Conservation (phyloP, 1,284 basidiomycete genomes). For the Fomitiporia mediterranea region DNA sequence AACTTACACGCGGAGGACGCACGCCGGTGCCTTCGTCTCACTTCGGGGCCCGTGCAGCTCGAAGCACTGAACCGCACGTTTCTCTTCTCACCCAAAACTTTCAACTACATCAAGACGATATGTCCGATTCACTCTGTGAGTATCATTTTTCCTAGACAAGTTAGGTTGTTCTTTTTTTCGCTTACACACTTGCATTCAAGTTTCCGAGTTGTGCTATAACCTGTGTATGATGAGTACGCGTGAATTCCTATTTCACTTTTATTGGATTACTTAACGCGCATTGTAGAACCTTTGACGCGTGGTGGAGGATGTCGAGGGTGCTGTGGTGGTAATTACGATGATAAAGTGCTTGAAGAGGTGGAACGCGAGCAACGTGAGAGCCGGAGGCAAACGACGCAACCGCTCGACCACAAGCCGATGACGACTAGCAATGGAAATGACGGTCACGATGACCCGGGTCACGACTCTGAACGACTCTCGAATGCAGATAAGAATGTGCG, state of each 20-base stretch:
- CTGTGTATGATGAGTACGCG: conserved; percentile 15
- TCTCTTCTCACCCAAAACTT: background rate
- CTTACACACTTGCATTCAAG: background rate
- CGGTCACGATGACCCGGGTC: background rate
- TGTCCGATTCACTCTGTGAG: conserved; percentile 4
- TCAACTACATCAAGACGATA: background rate
- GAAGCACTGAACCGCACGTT: background rate
- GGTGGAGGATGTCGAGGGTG: conserved; percentile 5
- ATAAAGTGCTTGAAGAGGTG: conserved; percentile 15
- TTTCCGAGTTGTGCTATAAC: conserved; percentile 6
- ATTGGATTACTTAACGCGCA: background rate
- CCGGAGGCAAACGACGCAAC: background rate
- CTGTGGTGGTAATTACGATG: conserved; percentile 1
- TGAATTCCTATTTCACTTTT: background rate
- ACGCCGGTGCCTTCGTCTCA: no score
- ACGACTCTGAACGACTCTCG: background rate
- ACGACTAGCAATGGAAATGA: background rate
- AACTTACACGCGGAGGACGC: background rate
- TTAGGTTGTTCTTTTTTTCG: background rate
- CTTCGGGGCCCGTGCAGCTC: background rate
- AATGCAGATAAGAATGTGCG: no score
- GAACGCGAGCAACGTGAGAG: conserved; percentile 15
- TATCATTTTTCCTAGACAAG: background rate
- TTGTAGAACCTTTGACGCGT: conserved; percentile 6
- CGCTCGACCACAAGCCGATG: conserved; percentile 1